A percentile compares a stretch with the other conserved stretches of the same genome.
Evolutionary conservation across 1,139 yeast species (phyloP).

Genomic region (Suhomyces yuchorum): DNA sequence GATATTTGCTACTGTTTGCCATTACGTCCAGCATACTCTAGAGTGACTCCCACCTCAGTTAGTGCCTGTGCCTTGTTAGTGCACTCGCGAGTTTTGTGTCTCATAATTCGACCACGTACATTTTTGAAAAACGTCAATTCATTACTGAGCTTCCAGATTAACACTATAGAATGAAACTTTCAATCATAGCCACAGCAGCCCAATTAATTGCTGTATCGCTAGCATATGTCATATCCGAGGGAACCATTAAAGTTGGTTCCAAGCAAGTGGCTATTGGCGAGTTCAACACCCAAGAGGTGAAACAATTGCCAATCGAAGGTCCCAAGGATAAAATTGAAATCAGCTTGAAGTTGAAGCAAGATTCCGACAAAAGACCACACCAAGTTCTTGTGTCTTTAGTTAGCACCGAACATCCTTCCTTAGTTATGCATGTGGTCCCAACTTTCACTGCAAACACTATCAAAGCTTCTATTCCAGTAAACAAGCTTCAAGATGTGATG

Average conservation of each 20-base stretch:
- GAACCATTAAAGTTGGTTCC: conserved; percentile 31
- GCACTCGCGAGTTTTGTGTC: conserved; percentile 10
- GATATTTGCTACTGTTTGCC: too few species aligned
- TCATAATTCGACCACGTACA: conserved; percentile 12
- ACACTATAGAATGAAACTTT: conserved; percentile 17
- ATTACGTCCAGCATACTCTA: too few species aligned
- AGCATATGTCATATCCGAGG: conserved; percentile 33
- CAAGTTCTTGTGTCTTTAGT: conserved; percentile 24
- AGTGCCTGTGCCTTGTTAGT: neutral
- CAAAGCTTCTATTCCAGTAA: conserved; percentile 31
- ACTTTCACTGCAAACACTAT: conserved; percentile 22
- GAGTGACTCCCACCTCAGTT: neutral
- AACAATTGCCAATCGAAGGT: conserved; percentile 32
- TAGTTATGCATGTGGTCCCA: conserved; percentile 21
- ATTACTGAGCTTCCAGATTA: neutral
- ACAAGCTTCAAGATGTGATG: conserved; percentile 41
- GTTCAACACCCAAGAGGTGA: conserved; percentile 38
- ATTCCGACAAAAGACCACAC: conserved; percentile 20
- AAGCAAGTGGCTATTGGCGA: conserved; percentile 36
- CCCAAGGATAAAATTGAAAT: conserved; percentile 38
- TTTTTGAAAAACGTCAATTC: conserved; percentile 10
- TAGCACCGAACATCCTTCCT: conserved; percentile 20
- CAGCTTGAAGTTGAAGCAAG: conserved; percentile 30
- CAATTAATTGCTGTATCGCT: conserved; percentile 18
- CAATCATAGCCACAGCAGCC: conserved; percentile 15